Conservation (phyloP, 1,139 yeast genomes). For the Wickerhamomyces sp. region DNA sequence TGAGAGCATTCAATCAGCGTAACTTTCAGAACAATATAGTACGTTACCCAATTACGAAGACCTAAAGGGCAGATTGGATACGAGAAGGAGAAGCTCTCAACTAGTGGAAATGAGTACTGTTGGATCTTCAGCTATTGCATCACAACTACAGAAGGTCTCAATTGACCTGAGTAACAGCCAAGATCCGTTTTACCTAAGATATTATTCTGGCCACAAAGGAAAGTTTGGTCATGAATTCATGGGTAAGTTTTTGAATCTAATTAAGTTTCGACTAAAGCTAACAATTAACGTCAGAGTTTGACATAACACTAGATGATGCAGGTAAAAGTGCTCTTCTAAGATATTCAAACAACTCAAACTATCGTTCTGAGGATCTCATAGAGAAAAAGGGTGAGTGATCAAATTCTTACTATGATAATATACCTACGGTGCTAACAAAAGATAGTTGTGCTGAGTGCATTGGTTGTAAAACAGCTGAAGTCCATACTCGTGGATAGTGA, state of each 20-base stretch:
- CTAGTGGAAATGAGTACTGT: background rate
- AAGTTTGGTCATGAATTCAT: constrained; percentile 42
- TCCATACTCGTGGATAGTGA: constrained; percentile 35
- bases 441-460: constrained; percentile 30
- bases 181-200: constrained; percentile 33
- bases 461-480: constrained; percentile 32
- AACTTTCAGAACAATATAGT: background rate
- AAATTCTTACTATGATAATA: background rate
- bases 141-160: background rate
- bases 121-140: background rate
- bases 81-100: background rate
- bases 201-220: constrained; percentile 41
- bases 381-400: constrained; percentile 29
- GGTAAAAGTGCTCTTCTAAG: constrained; percentile 33
- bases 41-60: too few species aligned
- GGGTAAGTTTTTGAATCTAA: constrained; percentile 17
- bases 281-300: constrained; percentile 29
- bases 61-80: too few species aligned
- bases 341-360: constrained; percentile 43
- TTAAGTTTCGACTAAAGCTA: background rate
- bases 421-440: background rate
- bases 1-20: background rate
- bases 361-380: constrained; percentile 38
- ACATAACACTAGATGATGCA: constrained; percentile 29
- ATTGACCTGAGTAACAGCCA: background rate